Conservation (phyloP, 1,284 basidiomycete genomes). For the Pascua sp. region DNA sequence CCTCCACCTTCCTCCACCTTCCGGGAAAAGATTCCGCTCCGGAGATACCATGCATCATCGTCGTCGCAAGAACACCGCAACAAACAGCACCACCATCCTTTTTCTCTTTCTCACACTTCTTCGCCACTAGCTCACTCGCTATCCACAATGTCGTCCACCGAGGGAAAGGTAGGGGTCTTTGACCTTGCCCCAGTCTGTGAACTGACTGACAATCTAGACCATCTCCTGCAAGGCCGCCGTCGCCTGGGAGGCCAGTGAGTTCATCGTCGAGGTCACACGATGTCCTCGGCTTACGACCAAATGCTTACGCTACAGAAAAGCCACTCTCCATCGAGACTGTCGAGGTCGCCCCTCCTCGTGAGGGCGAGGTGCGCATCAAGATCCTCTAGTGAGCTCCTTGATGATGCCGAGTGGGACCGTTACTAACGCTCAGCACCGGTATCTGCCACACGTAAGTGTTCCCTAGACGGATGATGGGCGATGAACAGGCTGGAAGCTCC, state of each 20-base stretch:
- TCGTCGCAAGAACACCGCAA: too few relatives aligned
- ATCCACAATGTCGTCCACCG: conserved; percentile 10
- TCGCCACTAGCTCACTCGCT: not conserved
- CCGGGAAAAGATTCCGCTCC: too few relatives aligned
- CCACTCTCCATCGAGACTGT: conserved; percentile 85
- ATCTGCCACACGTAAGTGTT: conserved; percentile 80
- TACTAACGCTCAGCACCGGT: conserved; percentile 54
- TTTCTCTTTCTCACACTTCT: not conserved
- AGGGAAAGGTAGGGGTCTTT: conserved; percentile 12
- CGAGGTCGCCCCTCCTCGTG: conserved; percentile 84
- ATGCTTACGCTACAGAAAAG: conserved; percentile 51
- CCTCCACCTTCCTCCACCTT: too few relatives aligned
- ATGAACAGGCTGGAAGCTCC: not conserved
- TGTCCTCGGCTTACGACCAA: not conserved
- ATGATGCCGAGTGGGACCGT: not conserved
- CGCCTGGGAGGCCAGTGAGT: conserved; percentile 83
- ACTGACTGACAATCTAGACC: conserved; percentile 36
- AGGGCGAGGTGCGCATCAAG: conserved; percentile 88
- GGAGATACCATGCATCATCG: too few relatives aligned
- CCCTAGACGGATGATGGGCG: not conserved
- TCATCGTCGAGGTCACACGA: not conserved
- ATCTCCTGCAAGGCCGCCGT: conserved; percentile 95
- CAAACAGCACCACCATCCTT: too few relatives aligned
- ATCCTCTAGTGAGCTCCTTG: conserved; percentile 66
- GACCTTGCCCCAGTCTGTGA: too few relatives aligned